These are phyloP conservation scores for Venturia effusa DNA, from an alignment of 2,329 filamentous ascomycete species.

Conservation along the genomic window DNA sequence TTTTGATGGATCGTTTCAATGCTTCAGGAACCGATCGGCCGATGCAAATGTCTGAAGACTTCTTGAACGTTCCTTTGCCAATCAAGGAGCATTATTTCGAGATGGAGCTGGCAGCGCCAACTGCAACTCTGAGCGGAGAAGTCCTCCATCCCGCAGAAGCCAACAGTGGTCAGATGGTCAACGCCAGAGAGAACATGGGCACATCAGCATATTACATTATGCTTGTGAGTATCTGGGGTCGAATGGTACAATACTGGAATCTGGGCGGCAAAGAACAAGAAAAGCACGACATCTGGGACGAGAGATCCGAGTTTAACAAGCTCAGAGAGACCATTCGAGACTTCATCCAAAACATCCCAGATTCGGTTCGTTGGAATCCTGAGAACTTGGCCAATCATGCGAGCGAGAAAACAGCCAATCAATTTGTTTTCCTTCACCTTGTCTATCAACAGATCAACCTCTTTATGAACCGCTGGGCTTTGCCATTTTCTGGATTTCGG, in stretches of 20 bases:
- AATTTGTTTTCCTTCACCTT: slow-evolving; percentile 88
- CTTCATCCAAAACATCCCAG: slow-evolving; percentile 59
- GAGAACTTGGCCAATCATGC: slow-evolving; percentile 80
- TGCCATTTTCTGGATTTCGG: slow-evolving; percentile 53
- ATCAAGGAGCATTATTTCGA: slow-evolving; percentile 85
- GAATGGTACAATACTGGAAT: slow-evolving; percentile 81
- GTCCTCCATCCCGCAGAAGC: slow-evolving; percentile 51
- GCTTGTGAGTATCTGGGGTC: slow-evolving; percentile 78
- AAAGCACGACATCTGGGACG: slow-evolving; percentile 65
- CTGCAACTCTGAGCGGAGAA: slow-evolving; percentile 68
- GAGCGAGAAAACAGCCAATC: slow-evolving; percentile 76
- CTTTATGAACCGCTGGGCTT: slow-evolving; percentile 80
- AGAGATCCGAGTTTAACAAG: slow-evolving; percentile 62
- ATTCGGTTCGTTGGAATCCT: slow-evolving; percentile 58
- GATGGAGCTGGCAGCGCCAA: slow-evolving; percentile 79
- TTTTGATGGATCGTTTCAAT: slow-evolving; percentile 95
- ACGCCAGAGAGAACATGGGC: slow-evolving; percentile 79
- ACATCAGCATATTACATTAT: slow-evolving; percentile 85
- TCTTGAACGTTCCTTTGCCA: slow-evolving; percentile 78
- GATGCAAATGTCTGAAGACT: slow-evolving; percentile 81
- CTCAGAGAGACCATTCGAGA: slow-evolving; percentile 62
- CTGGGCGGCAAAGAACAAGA: slow-evolving; percentile 78
- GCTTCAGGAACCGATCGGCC: slow-evolving; percentile 90
- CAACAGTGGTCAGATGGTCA: slow-evolving; percentile 52
- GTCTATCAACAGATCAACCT: slow-evolving; percentile 80